A percentile compares a stretch with the other conserved stretches of the same genome.
Evolutionary conservation across 2,329 filamentous ascomycete species (phyloP).

Genomic region (Aspergillus aculeatus): DNA sequence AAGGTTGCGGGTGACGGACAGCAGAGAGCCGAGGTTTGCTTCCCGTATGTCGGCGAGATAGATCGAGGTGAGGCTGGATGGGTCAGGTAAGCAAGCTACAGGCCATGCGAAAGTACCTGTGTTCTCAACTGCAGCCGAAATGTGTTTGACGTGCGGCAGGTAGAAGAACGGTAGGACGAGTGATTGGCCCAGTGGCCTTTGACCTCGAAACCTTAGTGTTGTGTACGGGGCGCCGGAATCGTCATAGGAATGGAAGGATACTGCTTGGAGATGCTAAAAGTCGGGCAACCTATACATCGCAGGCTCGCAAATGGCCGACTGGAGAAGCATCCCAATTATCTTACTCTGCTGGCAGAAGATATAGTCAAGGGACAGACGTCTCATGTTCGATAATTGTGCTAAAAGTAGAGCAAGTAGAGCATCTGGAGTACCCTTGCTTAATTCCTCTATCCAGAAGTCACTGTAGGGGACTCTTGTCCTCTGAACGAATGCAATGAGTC

Average conservation of each 20-base stretch:
- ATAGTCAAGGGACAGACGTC: slow-evolving; percentile 12
- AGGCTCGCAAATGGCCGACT: slow-evolving; percentile 10
- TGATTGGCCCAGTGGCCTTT: no score
- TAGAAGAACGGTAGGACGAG: slow-evolving; percentile 21
- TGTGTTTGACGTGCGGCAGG: slow-evolving; percentile 16
- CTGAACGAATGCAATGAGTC: slow-evolving; percentile 8
- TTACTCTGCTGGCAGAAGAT: slow-evolving; percentile 10
- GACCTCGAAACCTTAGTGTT: no score
- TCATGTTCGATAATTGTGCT: slow-evolving; percentile 17
- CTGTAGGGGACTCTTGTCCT: slow-evolving; percentile 6
- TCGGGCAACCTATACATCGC: not conserved
- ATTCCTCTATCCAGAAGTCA: slow-evolving; percentile 16
- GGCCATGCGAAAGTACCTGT: slow-evolving; percentile 18
- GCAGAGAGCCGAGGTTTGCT: slow-evolving; percentile 9
- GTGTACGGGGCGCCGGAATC: not conserved
- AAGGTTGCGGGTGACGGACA: slow-evolving; percentile 12
- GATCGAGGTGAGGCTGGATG: slow-evolving; percentile 10
- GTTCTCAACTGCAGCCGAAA: slow-evolving; percentile 19
- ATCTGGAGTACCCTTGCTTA: slow-evolving; percentile 18
- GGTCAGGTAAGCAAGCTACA: slow-evolving; percentile 1
- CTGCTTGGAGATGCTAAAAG: slow-evolving; percentile 10
- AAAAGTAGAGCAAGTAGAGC: slow-evolving; percentile 21
- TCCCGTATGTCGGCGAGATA: slow-evolving; percentile 14
- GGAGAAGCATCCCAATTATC: slow-evolving; percentile 15
- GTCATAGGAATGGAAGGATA: not conserved